Base-by-base conservation (phyloP, 768 basidiomycete genomes). In the Candolleomyces aberdarensis region DNA sequence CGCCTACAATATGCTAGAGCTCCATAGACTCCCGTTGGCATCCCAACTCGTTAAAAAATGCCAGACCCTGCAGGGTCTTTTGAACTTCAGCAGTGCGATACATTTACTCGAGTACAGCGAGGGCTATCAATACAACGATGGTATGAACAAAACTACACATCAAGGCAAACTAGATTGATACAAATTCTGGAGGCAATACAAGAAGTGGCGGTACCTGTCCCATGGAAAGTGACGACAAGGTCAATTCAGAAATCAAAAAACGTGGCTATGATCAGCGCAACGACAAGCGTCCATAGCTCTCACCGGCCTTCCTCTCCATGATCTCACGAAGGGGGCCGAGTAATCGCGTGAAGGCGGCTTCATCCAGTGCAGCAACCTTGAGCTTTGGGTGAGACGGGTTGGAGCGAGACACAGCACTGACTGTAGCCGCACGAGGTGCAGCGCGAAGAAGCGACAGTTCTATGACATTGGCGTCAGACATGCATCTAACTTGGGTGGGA, bases 401-500 rank as follows among this genome's bases (percentile, higher is more conserved):
- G 0, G 68, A 63, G 49, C 88, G 80, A 53, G 76, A 72, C 15
- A 88, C 73, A 3, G 94, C 94, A 64, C 93, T 93, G 60, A 99
- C 95, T 14, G 96, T 98, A n/a, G 96, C 96, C 1, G 96, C 96
- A 51, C 96, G 91, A 15, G 95, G 94, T 46, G 89, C 91, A 13
- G 89, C 82, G 61, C 91, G 89, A 59, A 99, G 82, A 22, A 99
- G 79, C 7, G 96, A 94, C 11, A 99, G 80, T 74, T 99, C 96
- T 98, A 75, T 43, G 56, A 9, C 19, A 26, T 31, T 22, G 43
- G 7, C 4, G 44, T 26, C 31, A 55, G 26, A 41, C 63, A 26
- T 17, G 58, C 26, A 59, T 51, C 47, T 58, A 32, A 19, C 44
- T 56, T 55, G 17, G 44, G 26, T 2, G 58, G 62, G 58, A 56